A percentile compares a stretch with the other conserved stretches of the same genome.
phyloP scores from a whole-genome alignment of 306 rosid species.

The Medicago ruthenica region DNA sequence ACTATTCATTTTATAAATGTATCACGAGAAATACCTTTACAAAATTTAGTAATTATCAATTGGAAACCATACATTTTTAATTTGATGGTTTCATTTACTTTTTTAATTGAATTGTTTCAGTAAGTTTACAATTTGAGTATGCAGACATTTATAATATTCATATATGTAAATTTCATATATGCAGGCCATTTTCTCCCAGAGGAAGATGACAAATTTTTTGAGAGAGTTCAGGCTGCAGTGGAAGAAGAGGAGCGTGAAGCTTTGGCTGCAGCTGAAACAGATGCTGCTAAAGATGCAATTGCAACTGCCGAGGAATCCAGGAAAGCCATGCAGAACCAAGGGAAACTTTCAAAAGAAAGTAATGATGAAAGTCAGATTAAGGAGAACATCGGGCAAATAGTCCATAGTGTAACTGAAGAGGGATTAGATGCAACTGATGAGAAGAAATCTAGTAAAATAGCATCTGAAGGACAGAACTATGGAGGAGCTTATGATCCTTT shows the following conservation, averaged over 20 bases:
- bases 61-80: constrained; percentile 21
- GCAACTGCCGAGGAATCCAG: constrained; percentile 83
- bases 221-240: constrained; percentile 81
- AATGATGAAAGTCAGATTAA: constrained; percentile 37
- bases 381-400: constrained; percentile 47
- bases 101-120: constrained; percentile 11
- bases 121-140: constrained; percentile 1
- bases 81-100: constrained; percentile 19
- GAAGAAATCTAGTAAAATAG: constrained; percentile 54
- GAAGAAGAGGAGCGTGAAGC: constrained; percentile 97
- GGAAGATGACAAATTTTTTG: constrained; percentile 88
- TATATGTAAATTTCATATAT: constrained; percentile 2
- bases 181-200: constrained; percentile 94
- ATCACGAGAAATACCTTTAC: constrained; percentile 14
- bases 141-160: constrained; percentile 35
- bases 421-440: constrained; percentile 43
- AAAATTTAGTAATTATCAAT: background rate
- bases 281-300: constrained; percentile 85
- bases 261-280: constrained; percentile 82
- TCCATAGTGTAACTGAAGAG: constrained; percentile 43
- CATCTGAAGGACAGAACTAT: constrained; percentile 52
- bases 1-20: constrained; percentile 26
- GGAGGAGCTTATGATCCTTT: constrained; percentile 65
- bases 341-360: constrained; percentile 48
- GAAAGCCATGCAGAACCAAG: constrained; percentile 56